These are phyloP conservation scores for Mallotus nudiflorus DNA, from an alignment of 345 rosid species.

Conservation along the genomic window DNA sequence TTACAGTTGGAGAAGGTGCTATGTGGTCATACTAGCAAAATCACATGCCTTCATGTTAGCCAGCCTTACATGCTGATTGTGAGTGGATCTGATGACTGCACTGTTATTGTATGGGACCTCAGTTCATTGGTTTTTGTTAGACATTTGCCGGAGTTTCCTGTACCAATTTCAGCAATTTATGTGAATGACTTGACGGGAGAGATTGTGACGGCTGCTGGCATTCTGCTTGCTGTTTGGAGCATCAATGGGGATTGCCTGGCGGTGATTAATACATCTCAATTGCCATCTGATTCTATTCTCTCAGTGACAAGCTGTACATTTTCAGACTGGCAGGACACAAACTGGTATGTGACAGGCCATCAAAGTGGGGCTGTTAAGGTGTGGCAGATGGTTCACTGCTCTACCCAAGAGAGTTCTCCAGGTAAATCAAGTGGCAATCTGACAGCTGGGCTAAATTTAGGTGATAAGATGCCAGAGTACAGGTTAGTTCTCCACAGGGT, in stretches of 20 bases:
- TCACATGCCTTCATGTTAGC: slow-evolving; percentile 91
- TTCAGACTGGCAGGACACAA: slow-evolving; percentile 92
- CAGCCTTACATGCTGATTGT: slow-evolving; percentile 95
- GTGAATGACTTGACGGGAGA: slow-evolving; percentile 93
- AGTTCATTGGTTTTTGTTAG: slow-evolving; percentile 78
- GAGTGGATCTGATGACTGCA: slow-evolving; percentile 95
- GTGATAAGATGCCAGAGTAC: slow-evolving; percentile 69
- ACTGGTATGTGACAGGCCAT: slow-evolving; percentile 97
- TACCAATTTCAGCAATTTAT: slow-evolving; percentile 82
- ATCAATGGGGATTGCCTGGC: slow-evolving; percentile 98
- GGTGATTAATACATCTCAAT: slow-evolving; percentile 80
- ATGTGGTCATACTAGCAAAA: slow-evolving; percentile 75
- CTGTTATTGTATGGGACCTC: slow-evolving; percentile 97
- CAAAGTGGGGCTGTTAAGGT: slow-evolving; percentile 98
- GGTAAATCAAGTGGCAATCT: slow-evolving; percentile 49
- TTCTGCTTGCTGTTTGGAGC: slow-evolving; percentile 96
- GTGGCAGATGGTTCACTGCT: slow-evolving; percentile 88
- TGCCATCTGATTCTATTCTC: slow-evolving; percentile 91
- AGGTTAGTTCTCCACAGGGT: slow-evolving; percentile 78
- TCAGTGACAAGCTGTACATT: slow-evolving; percentile 79
- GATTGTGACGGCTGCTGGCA: slow-evolving; percentile 94
- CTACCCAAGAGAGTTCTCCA: slow-evolving; percentile 49
- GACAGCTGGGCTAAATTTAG: slow-evolving; percentile 59
- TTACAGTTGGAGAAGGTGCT: slow-evolving; percentile 76
- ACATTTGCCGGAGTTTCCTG: slow-evolving; percentile 90